A percentile compares a stretch with the other conserved stretches of the same genome.
phyloP scores from a whole-genome alignment of 2,329 filamentous ascomycete genomes.

The Fusarium verrucosum region DNA sequence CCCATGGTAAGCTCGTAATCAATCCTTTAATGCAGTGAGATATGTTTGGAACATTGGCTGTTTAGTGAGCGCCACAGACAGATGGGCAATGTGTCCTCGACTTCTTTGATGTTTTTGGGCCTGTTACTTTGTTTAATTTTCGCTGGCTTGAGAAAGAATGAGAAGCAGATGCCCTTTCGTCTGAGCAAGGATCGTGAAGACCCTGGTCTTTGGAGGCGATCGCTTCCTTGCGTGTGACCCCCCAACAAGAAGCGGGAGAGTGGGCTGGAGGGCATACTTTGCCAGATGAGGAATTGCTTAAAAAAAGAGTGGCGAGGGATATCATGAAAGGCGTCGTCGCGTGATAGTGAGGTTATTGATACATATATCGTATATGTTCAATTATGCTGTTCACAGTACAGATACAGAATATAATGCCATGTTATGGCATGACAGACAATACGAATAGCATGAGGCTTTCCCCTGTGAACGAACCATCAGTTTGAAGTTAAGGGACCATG shows the following conservation, averaged over 20 bases:
- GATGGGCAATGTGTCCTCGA: conserved; percentile 26
- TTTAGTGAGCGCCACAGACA: conserved; percentile 13
- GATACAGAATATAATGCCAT: background rate
- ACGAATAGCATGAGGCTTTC: conserved; percentile 11
- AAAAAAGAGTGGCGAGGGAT: conserved; percentile 30
- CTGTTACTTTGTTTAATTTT: background rate
- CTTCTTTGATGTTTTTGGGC: conserved; percentile 8
- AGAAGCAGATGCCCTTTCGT: background rate
- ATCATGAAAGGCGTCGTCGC: conserved; percentile 7
- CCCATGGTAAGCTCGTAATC: conserved; percentile 35
- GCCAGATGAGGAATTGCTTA: conserved; percentile 35
- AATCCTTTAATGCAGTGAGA: conserved; percentile 32
- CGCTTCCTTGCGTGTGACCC: conserved; percentile 36
- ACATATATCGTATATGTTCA: background rate
- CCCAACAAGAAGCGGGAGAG: conserved; percentile 33
- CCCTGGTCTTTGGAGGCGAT: conserved; percentile 31
- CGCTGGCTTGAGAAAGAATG: conserved; percentile 4
- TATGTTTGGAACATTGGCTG: conserved; percentile 8
- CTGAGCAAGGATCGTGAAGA: conserved; percentile 29
- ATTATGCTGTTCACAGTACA: background rate
- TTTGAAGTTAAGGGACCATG: background rate
- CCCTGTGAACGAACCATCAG: conserved; percentile 9
- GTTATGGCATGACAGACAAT: conserved; percentile 6
- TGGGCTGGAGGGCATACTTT: conserved; percentile 29
- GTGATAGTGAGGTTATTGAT: conserved; percentile 19